Conservation (phyloP, 441 rosid genomes). For the Mallotus repandus region DNA sequence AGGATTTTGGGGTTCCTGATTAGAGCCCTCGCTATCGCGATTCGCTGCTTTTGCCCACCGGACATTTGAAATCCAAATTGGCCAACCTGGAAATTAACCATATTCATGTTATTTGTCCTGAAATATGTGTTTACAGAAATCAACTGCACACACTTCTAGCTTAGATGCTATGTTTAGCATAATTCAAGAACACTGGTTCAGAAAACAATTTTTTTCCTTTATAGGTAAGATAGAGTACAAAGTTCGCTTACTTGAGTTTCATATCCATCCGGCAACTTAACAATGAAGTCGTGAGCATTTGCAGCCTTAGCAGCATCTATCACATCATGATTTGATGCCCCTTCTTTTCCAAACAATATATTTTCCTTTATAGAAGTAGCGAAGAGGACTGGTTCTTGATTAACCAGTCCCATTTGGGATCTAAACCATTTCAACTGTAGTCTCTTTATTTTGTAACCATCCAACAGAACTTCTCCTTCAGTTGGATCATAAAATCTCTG, state of each 20-base stretch:
- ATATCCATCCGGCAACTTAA: constrained; percentile 60
- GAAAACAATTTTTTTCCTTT: too few species aligned
- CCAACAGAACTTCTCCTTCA: constrained; percentile 55
- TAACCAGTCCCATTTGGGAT: constrained; percentile 70
- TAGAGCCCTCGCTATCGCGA: constrained; percentile 66
- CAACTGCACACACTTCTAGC: too few species aligned
- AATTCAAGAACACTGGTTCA: too few species aligned
- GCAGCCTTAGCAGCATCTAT: constrained; percentile 54
- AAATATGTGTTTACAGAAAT: background rate
- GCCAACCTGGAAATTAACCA: constrained; percentile 46
- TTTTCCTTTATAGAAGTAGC: constrained; percentile 66
- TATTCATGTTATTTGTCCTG: background rate
- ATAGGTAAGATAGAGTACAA: background rate
- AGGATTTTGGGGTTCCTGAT: constrained; percentile 64
- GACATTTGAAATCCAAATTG: constrained; percentile 70
- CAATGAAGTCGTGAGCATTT: constrained; percentile 70
- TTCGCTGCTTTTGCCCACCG: constrained; percentile 76
- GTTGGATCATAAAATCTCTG: constrained; percentile 64
- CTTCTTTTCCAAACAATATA: constrained; percentile 65
- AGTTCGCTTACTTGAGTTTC: constrained; percentile 56
- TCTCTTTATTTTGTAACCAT: constrained; percentile 54
- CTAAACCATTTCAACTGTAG: constrained; percentile 71
- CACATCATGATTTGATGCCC: constrained; percentile 60
- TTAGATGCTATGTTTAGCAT: too few species aligned
- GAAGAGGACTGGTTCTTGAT: constrained; percentile 69